A percentile compares a stretch with the other conserved stretches of the same genome.
phyloP scores from a whole-genome alignment of 768 basidiomycete species.

The Lentinus tigrinus region DNA sequence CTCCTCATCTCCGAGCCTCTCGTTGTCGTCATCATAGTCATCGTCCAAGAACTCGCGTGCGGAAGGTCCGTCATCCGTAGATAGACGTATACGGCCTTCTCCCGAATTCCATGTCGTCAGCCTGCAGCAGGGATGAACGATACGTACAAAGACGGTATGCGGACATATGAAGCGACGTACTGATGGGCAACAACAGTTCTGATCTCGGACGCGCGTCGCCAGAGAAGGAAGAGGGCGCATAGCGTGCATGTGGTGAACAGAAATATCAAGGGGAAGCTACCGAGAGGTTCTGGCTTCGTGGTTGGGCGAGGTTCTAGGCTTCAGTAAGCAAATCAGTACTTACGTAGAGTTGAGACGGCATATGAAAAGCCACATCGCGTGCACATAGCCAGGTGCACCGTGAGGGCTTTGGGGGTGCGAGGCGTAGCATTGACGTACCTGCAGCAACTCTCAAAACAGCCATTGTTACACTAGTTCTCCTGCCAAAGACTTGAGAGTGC shows the following conservation, averaged over 20 bases:
- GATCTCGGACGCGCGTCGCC: conserved; percentile 56
- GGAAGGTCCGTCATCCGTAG: conserved; percentile 71
- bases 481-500: not conserved
- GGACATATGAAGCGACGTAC: conserved; percentile 35
- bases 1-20: conserved; percentile 33
- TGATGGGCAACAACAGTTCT: conserved; percentile 61
- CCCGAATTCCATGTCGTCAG: conserved; percentile 52
- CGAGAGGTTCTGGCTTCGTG: conserved; percentile 64
- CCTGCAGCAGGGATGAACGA: conserved; percentile 36
- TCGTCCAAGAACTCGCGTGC: conserved; percentile 63
- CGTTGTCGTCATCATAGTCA: conserved; percentile 51
- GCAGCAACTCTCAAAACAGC: not conserved
- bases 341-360: not conserved
- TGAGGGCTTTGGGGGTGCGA: too few relatives aligned
- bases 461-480: not conserved
- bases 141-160: not conserved
- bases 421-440: conserved; percentile 1
- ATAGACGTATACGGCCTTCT: conserved; percentile 64
- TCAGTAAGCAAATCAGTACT: conserved; percentile 14
- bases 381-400: too few relatives aligned
- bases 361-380: too few relatives aligned
- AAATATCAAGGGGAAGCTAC: conserved; percentile 51
- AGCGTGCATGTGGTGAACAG: conserved; percentile 59
- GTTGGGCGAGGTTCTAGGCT: conserved; percentile 55
- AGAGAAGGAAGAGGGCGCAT: conserved; percentile 58